Evolutionary conservation across 805 yeast genomes (phyloP), one percentile per base, ranked within the genome.

Genomic region (Candida maris): DNA sequence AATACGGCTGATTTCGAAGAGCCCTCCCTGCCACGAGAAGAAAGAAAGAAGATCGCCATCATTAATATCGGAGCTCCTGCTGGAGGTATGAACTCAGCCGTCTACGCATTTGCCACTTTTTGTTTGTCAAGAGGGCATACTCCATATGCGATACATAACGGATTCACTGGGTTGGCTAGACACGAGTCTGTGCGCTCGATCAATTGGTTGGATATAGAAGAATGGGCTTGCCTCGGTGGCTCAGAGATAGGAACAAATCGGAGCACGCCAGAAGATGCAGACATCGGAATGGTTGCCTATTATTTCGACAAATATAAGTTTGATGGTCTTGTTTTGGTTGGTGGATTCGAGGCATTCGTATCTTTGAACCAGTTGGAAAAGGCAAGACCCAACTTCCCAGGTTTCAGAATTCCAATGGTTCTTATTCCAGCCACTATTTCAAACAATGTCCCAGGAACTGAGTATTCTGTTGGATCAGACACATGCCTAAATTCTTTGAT

Each of bases 361-460:
- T 75, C 91, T 6, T 67, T 84, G 51, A 72, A 81, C 52, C 78
- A 82, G 63, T 68, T 84, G 51, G 77, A 79, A 48, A 62, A 62
- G 34, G 79, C 82, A 17, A 71, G 85, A 57, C 49, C 60, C 14
- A 70, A 68, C 49, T 84, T 77, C 56, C 86, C 89, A 15, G 74
- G 79, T 6, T 83, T 84, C 65, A 70, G 79, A 48, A 82, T 84
- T 39, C 94, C 94, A 48, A 77, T 81, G 79, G 79, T 81, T 27
- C 77, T 86, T 51, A 73, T 93, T 48, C 98, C 98, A 8, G 91
- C 97, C 3, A 93, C 98, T 2, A 86, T 93, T 46, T 88, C 97
- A 13, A 93, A 93, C 67, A 93, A 93, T 52, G 97, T 93, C 33
- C 98, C 99, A n/a, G 99, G 98, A 42, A 83, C 97, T 2, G 97